Conservation (phyloP, 73 alveolate genomes). For the Durusdinium trenchii region DNA sequence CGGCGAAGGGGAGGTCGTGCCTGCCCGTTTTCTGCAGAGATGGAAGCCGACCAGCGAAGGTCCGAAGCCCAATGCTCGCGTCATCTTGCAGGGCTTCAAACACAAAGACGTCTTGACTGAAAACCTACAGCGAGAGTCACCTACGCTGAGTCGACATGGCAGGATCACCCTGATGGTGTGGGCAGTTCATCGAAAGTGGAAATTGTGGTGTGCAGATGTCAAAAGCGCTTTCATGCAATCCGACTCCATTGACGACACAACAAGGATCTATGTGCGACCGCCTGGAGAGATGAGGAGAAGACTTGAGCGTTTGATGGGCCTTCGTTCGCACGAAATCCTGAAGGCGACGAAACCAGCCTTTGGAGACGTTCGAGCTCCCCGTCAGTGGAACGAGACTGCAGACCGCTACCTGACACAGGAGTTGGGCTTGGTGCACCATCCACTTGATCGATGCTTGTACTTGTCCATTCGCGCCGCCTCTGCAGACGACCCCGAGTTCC, state of each 20-base stretch:
- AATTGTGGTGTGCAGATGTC: not conserved
- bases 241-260: not conserved
- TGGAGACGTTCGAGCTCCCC: not conserved
- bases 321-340: too few species aligned
- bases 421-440: not conserved
- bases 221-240: not conserved
- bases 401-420: not conserved
- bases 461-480: not conserved
- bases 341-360: not conserved
- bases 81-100: not conserved
- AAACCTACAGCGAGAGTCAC: not conserved
- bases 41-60: not conserved
- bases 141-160: not conserved
- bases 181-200: not conserved
- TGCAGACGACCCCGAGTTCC: not conserved
- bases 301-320: not conserved
- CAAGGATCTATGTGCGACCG: not conserved
- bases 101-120: not conserved
- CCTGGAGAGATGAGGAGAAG: not conserved
- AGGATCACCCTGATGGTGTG: not conserved
- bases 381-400: not conserved
- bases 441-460: not conserved
- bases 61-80: not conserved
- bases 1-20: not conserved
- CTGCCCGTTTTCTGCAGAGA: not conserved